phyloP scores from a whole-genome alignment of 306 rosid species.

The Alnus rubra region DNA sequence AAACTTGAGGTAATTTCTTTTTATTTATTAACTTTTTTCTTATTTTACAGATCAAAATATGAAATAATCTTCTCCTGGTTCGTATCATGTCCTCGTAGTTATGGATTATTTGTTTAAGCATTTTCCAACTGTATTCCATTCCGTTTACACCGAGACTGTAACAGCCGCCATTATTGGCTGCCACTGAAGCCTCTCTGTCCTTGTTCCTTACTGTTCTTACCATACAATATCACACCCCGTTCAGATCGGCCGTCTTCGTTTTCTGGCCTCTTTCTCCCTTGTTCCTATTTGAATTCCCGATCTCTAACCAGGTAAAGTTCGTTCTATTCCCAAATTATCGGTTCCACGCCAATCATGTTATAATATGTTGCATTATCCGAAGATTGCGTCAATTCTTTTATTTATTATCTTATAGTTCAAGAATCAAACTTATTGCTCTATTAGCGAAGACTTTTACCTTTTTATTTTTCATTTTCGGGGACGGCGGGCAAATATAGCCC shows the following conservation, averaged over 20 bases:
- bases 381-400: background rate
- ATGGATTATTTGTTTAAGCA: no score
- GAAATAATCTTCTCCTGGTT: no score
- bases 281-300: background rate
- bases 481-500: background rate
- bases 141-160: background rate
- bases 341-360: background rate
- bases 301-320: conserved; percentile 22
- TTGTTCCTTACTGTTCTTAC: background rate
- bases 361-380: background rate
- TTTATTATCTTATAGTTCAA: background rate
- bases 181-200: conserved; percentile 27
- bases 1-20: no score
- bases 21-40: no score
- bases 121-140: background rate
- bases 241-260: conserved; percentile 24
- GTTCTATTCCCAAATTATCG: background rate
- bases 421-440: conserved; percentile 30
- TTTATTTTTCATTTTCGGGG: background rate
- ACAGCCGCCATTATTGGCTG: conserved; percentile 37
- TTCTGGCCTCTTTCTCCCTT: background rate
- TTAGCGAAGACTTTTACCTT: background rate
- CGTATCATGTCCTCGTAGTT: no score
- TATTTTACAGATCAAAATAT: no score
- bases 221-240: conserved; percentile 17